Percentiles rank a stretch among this genome's conserved stretches.
These are phyloP conservation scores for Panaeolus cyanescens DNA, from an alignment of 768 basidiomycete species.

Conservation along the genomic window DNA sequence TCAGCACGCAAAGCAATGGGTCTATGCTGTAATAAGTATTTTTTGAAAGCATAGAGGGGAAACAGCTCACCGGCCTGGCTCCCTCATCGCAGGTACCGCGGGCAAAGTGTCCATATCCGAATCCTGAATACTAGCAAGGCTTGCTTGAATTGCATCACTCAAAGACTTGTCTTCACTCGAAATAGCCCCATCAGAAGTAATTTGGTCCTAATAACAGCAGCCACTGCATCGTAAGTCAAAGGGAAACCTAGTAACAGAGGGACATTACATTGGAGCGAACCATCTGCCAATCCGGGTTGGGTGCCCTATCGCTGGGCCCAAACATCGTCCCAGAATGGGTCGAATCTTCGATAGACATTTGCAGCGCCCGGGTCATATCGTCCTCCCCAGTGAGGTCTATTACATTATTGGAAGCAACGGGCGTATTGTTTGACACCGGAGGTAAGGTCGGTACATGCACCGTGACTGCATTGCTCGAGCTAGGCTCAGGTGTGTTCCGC, in stretches of 20 bases:
- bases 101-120: constrained; percentile 53
- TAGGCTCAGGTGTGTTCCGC: constrained; percentile 28
- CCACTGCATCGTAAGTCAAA: not conserved
- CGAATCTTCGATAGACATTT: constrained; percentile 50
- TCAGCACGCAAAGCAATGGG: constrained; percentile 72
- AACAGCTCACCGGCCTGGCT: constrained; percentile 56
- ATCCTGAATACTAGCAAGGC: constrained; percentile 45
- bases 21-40: constrained; percentile 33
- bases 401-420: constrained; percentile 31
- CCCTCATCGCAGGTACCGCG: constrained; percentile 49
- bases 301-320: constrained; percentile 60
- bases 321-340: constrained; percentile 44
- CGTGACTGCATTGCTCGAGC: constrained; percentile 18
- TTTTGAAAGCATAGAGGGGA: not conserved
- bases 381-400: constrained; percentile 67
- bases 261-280: constrained; percentile 64
- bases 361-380: constrained; percentile 50
- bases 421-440: constrained; percentile 16
- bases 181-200: constrained; percentile 31
- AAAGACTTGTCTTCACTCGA: constrained; percentile 61
- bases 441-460: constrained; percentile 20
- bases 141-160: constrained; percentile 73
- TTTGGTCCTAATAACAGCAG: constrained; percentile 12
- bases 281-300: constrained; percentile 70
- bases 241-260: not conserved